These are phyloP conservation scores for bread wheat (Triticum aestivum) DNA, from an alignment of 176 grass and related monocot genomes.

Conservation along the genomic window DNA sequence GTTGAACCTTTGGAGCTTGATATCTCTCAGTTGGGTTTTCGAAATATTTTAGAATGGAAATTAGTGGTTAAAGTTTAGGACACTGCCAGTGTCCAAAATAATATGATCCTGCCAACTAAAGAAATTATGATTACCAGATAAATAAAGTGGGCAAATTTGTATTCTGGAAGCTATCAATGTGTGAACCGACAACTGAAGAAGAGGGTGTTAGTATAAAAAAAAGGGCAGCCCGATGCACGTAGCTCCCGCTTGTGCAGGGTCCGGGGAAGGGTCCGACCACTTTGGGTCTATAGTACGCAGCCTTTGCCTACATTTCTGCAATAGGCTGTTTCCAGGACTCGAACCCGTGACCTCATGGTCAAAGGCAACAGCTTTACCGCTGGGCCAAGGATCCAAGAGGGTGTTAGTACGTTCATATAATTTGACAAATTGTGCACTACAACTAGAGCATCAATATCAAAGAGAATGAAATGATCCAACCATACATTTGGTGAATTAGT, in stretches of 20 bases:
- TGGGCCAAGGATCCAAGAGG: not conserved
- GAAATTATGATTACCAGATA: not conserved
- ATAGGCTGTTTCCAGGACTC: too few species aligned
- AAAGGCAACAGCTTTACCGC: too few species aligned
- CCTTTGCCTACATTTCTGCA: too few species aligned
- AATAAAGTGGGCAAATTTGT: not conserved
- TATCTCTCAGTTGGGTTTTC: not conserved
- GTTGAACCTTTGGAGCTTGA: not conserved
- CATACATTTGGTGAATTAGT: not conserved
- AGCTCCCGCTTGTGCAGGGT: too few species aligned
- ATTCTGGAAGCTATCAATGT: not conserved
- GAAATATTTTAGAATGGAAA: not conserved
- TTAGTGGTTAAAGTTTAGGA: not conserved
- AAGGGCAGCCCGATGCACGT: too few species aligned
- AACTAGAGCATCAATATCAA: conserved; percentile 10
- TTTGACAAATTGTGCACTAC: not conserved
- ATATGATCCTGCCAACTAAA: not conserved
- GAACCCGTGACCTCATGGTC: too few species aligned
- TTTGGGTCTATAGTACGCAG: too few species aligned
- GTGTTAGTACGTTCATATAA: not conserved
- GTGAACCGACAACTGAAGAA: not conserved
- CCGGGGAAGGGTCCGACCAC: too few species aligned
- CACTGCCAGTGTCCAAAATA: not conserved
- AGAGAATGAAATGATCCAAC: conserved; percentile 20
- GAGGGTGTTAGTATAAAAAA: not conserved